Conservation (phyloP, 164 flowering plant genomes). For the Litsea cubeba region DNA sequence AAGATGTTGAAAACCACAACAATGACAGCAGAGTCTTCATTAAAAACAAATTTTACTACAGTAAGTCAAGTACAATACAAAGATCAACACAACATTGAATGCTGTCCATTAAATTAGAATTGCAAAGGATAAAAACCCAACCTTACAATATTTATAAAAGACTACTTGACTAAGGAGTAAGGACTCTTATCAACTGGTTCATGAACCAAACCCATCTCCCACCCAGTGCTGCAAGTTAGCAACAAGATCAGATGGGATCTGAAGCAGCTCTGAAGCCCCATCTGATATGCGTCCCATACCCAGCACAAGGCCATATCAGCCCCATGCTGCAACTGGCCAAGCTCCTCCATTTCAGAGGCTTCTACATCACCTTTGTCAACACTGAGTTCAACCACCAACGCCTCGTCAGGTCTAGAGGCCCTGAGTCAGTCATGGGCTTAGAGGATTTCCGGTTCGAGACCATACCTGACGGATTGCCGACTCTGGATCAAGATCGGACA, state of each 20-base stretch:
- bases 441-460: constrained; percentile 27
- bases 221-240: background rate
- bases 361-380: constrained; percentile 24
- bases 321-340: constrained; percentile 15
- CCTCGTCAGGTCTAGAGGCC: constrained; percentile 7
- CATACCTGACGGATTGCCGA: constrained; percentile 37
- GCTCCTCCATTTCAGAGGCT: constrained; percentile 21
- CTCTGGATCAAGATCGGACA: constrained; percentile 28
- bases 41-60: no score
- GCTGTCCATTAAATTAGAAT: no score
- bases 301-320: constrained; percentile 22
- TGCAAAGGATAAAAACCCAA: no score
- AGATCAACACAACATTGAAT: no score
- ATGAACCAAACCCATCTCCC: no score
- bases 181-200: no score
- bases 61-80: no score
- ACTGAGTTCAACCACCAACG: constrained; percentile 14
- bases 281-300: constrained; percentile 20
- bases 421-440: constrained; percentile 4
- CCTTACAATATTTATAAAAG: no score
- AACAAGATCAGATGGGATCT: background rate
- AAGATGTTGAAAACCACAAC: no score
- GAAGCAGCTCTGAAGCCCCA: constrained; percentile 12
- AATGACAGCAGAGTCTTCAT: no score
- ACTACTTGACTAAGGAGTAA: no score